Conservation (phyloP, 257 asterid genomes). For the Cruciata laevipes region DNA sequence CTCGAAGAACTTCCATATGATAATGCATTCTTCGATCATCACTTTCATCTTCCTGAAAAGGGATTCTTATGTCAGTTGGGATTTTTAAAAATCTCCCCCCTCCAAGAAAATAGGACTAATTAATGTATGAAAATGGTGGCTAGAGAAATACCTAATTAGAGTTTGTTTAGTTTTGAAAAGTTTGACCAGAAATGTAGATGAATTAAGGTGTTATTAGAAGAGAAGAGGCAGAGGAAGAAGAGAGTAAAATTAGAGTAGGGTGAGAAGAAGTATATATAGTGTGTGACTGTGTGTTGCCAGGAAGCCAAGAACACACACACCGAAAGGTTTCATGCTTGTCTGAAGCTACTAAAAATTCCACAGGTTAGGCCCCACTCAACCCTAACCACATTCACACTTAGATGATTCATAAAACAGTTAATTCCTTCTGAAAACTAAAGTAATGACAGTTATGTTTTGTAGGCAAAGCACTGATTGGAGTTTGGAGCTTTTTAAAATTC, state of each 20-base stretch:
- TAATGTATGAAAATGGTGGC: background rate
- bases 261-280: constrained; percentile 27
- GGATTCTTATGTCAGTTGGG: constrained; percentile 8
- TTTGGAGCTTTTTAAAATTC: background rate
- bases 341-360: constrained; percentile 40
- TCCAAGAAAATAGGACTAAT: background rate
- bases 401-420: constrained; percentile 9
- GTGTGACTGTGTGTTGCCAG: constrained; percentile 10
- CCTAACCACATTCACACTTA: constrained; percentile 28
- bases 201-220: background rate
- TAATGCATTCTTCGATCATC: constrained; percentile 24
- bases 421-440: constrained; percentile 13
- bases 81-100: constrained; percentile 17
- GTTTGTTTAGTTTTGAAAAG: constrained; percentile 9
- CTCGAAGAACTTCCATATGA: constrained; percentile 28
- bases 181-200: background rate
- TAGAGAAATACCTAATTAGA: background rate
- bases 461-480: constrained; percentile 4
- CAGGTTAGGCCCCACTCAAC: constrained; percentile 28
- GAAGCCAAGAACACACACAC: constrained; percentile 19
- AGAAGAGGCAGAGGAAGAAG: constrained; percentile 18
- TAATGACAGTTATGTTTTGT: constrained; percentile 18
- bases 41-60: constrained; percentile 29
- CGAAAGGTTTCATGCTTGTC: constrained; percentile 34
- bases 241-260: constrained; percentile 22